phyloP scores from a whole-genome alignment of 306 rosid genomes.

The Cucurbita ficifolia region DNA sequence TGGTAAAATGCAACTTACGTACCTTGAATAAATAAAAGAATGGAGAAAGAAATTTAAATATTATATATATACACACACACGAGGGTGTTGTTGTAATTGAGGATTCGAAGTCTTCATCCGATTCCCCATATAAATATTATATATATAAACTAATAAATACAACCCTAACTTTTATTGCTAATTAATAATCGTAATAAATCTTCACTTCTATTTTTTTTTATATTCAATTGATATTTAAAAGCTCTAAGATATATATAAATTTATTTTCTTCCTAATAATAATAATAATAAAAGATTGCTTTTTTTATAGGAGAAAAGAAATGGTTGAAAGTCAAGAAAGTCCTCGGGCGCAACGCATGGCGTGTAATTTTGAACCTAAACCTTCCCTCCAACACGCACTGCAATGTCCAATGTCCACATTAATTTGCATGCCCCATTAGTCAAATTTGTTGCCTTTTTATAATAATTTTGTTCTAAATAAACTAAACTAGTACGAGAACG shows the following conservation, averaged over 20 bases:
- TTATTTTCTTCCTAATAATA: too few relatives aligned
- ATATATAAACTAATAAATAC: neutral
- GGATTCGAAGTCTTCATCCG: neutral
- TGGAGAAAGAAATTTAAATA: neutral
- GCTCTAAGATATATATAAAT: too few relatives aligned
- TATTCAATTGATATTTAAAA: too few relatives aligned
- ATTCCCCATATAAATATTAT: neutral
- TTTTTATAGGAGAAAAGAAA: neutral
- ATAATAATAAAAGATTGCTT: neutral
- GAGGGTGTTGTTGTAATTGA: neutral
- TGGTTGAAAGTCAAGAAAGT: neutral
- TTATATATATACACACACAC: neutral
- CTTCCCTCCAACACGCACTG: slow-evolving; percentile 5
- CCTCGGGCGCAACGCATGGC: slow-evolving; percentile 13
- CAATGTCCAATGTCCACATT: neutral
- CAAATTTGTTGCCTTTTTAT: neutral
- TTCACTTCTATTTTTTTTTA: neutral
- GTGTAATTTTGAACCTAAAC: slow-evolving; percentile 6
- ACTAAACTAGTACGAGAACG: too few relatives aligned
- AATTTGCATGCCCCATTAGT: neutral
- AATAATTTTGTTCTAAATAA: neutral
- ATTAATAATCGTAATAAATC: neutral
- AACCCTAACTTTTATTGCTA: neutral
- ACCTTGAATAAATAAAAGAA: neutral
- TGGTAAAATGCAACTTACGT: neutral